Conservation (phyloP, 164 flowering plant genomes). For the Vitis cinerea region DNA sequence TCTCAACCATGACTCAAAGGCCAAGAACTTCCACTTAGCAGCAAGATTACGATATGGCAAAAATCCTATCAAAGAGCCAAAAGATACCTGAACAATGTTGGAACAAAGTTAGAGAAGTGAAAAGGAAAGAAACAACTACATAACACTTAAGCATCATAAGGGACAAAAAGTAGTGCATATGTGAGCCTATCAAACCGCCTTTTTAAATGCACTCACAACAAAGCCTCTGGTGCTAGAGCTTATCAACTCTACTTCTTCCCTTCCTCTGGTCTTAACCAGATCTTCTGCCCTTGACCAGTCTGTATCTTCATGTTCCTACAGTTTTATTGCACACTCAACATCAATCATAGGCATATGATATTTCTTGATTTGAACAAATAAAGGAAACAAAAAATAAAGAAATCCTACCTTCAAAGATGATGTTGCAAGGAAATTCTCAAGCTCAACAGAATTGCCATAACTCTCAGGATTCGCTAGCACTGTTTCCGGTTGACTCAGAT, state of each 20-base stretch:
- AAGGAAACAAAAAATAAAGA: background rate
- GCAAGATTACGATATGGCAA: constrained; percentile 83
- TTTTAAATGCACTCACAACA: constrained; percentile 51
- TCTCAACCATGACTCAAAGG: constrained; percentile 94
- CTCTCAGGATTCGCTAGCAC: constrained; percentile 19
- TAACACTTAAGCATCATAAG: background rate
- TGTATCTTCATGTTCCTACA: constrained; percentile 54
- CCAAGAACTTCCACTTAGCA: constrained; percentile 81
- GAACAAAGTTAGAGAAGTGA: constrained; percentile 9
- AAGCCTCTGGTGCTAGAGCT: constrained; percentile 85
- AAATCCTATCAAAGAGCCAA: constrained; percentile 85
- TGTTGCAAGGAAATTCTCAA: constrained; percentile 28
- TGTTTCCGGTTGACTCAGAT: constrained; percentile 13
- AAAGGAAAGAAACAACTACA: background rate
- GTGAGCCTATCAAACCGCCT: background rate
- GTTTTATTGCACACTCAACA: constrained; percentile 10
- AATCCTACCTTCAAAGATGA: constrained; percentile 44
- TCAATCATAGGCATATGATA: constrained; percentile 1
- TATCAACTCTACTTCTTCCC: constrained; percentile 74
- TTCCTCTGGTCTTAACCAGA: constrained; percentile 45
- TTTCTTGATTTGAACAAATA: background rate
- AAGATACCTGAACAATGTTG: constrained; percentile 60
- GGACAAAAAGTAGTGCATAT: background rate
- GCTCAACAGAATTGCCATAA: constrained; percentile 24
- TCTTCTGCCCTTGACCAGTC: constrained; percentile 75